Conservation (phyloP, 768 basidiomycete species). For the Rhodotorula sphaerocarpa region DNA sequence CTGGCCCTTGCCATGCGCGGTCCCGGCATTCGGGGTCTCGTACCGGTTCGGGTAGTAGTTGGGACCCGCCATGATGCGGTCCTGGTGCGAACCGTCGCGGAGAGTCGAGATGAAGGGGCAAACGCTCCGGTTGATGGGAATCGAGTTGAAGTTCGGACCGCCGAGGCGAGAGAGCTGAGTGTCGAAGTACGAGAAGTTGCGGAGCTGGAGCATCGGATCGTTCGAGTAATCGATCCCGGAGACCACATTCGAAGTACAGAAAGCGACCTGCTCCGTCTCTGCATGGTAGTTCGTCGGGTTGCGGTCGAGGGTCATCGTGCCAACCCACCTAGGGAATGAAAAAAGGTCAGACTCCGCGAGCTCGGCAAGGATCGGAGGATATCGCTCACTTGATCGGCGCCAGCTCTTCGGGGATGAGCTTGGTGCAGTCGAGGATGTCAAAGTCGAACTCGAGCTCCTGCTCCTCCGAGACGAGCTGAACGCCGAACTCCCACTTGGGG, state of each 20-base stretch:
- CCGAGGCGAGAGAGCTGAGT: slow-evolving; percentile 75
- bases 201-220: slow-evolving; percentile 70
- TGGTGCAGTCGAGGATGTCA: slow-evolving; percentile 73
- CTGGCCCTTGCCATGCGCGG: slow-evolving; percentile 22
- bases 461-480: slow-evolving; percentile 63
- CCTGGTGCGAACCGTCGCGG: slow-evolving; percentile 56
- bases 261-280: slow-evolving; percentile 81
- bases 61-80: slow-evolving; percentile 55
- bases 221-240: slow-evolving; percentile 52
- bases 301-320: slow-evolving; percentile 48
- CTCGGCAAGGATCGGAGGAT: no score
- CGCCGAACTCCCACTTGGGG: slow-evolving; percentile 70
- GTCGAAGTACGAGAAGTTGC: slow-evolving; percentile 77
- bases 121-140: slow-evolving; percentile 74
- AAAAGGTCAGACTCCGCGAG: no score
- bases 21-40: slow-evolving; percentile 38
- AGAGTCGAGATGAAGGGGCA: slow-evolving; percentile 66
- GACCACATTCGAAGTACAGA: slow-evolving; percentile 56
- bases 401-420: slow-evolving; percentile 60
- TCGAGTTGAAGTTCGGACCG: slow-evolving; percentile 54
- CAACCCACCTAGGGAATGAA: slow-evolving; percentile 62
- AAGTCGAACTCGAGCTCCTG: slow-evolving; percentile 80
- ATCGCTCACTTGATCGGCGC: no score
- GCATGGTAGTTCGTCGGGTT: slow-evolving; percentile 52
- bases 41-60: slow-evolving; percentile 75